These are phyloP conservation scores for Plasmopara muralis DNA, from an alignment of 352 stramenopile species.

Conservation along the genomic window DNA sequence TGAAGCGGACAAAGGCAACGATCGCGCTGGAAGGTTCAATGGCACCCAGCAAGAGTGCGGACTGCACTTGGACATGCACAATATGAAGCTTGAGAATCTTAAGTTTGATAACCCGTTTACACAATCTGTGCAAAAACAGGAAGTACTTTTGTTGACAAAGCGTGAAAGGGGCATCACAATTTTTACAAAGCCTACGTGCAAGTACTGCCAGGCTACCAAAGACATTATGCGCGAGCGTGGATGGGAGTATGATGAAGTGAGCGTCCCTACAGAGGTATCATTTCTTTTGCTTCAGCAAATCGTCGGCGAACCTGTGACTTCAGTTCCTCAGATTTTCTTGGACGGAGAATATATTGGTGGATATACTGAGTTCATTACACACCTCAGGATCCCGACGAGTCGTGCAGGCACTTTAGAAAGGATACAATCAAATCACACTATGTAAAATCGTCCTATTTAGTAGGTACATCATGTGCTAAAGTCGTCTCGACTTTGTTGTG, in stretches of 20 bases:
- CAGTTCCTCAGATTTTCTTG: slow-evolving; percentile 76
- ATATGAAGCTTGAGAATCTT: slow-evolving; percentile 52
- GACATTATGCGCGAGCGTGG: slow-evolving; percentile 43
- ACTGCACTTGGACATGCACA: slow-evolving; percentile 68
- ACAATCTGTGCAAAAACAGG: slow-evolving; percentile 36
- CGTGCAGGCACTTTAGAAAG: slow-evolving; percentile 24
- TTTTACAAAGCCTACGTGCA: slow-evolving; percentile 74
- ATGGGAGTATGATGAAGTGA: slow-evolving; percentile 67
- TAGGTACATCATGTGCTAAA: background rate
- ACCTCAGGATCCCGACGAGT: slow-evolving; percentile 48
- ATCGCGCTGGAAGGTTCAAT: slow-evolving; percentile 74
- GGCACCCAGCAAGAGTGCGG: slow-evolving; percentile 78
- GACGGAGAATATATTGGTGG: slow-evolving; percentile 72
- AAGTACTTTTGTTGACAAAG: slow-evolving; percentile 35
- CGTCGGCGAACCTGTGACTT: slow-evolving; percentile 49
- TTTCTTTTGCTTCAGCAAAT: slow-evolving; percentile 54
- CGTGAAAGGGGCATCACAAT: slow-evolving; percentile 47
- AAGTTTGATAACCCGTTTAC: slow-evolving; percentile 41
- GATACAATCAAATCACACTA: too few relatives aligned
- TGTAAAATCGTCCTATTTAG: too few relatives aligned
- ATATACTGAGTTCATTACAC: slow-evolving; percentile 63
- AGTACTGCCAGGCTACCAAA: slow-evolving; percentile 64
- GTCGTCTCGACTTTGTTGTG: slow-evolving; percentile 13
- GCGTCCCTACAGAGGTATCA: slow-evolving; percentile 45
- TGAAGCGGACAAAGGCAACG: slow-evolving; percentile 49